Evolutionary conservation across 148 eudicot species (phyloP), one percentile per base, ranked within the genome.

Genomic region (Tetragonia tetragonoides): DNA sequence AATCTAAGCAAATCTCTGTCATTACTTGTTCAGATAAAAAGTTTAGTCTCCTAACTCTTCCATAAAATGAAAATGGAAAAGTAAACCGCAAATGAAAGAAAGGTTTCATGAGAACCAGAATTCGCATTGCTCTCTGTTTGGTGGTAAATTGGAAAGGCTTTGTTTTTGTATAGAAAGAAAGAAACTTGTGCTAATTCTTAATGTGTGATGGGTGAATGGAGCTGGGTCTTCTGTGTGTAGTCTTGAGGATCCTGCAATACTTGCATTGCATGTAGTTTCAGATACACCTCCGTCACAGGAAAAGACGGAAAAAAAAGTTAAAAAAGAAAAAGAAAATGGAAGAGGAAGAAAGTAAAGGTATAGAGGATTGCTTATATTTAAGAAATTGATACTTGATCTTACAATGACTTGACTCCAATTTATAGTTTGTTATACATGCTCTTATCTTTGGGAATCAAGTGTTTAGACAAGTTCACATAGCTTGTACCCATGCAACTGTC

Each of bases 151-250:
- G 77, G 74, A 51, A 66, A 51, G 63, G 74, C 47, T 46, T 34
- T 73, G 66, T 59, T 82, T 62, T 78, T 78, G 81, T 82, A 73
- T 82, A 78, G 79, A 74, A 67, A 63, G 74, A 82, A 49, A 67
- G 64, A 68, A 56, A 60, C 62, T 78, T 68, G 68, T 53, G 46
- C 49, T 51, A 57, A 72, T 47, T 77, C 42, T 66, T 74, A 15
- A 70, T 78, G 56, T 81, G 49, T 76, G 37, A 57, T 60, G 80
- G 34, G 39, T 61, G 66, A 72, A 75, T 44, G 64, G 56, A 56
- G 40, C 0, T 53, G 64, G 53, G 46, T 61, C 21, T 54, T 65
- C 39, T 37, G 2, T 20, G 70, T 60, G 41, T 3, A 59, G 44
- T 12, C 4, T 5, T 54, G 59, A 12, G 59, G 3, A 10, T 10